A percentile compares a stretch with the other conserved stretches of the same genome.
phyloP scores from a whole-genome alignment of 148 eudicot genomes.

The Rhododendron griersonianum region DNA sequence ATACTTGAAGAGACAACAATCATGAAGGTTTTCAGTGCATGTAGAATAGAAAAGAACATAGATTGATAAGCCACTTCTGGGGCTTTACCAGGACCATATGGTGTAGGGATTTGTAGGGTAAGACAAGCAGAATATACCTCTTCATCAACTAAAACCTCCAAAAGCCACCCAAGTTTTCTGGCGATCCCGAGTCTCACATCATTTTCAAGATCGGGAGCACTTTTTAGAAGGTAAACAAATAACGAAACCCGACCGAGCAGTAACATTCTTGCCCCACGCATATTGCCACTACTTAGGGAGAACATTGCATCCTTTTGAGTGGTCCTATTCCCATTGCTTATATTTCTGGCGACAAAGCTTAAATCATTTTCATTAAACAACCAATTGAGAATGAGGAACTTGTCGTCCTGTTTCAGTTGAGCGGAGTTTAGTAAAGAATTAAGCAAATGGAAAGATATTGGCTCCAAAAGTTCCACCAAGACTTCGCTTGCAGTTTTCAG shows the following conservation, averaged over 20 bases:
- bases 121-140: conserved; percentile 59
- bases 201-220: conserved; percentile 57
- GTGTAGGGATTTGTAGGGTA: conserved; percentile 42
- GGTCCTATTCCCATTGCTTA: conserved; percentile 15
- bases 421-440: conserved; percentile 70
- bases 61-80: conserved; percentile 50
- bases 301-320: conserved; percentile 33
- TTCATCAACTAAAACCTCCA: conserved; percentile 49
- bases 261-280: conserved; percentile 39
- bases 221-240: conserved; percentile 64
- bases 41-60: conserved; percentile 41
- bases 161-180: conserved; percentile 64
- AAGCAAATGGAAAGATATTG: conserved; percentile 64
- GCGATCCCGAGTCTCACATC: conserved; percentile 47
- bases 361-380: conserved; percentile 38
- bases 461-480: conserved; percentile 69
- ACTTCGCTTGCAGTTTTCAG: conserved; percentile 60
- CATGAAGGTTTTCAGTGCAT: conserved; percentile 78
- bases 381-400: conserved; percentile 64
- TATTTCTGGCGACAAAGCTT: conserved; percentile 16
- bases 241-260: conserved; percentile 49
- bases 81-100: conserved; percentile 44
- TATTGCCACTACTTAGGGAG: conserved; percentile 34
- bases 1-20: conserved; percentile 44
- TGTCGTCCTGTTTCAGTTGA: conserved; percentile 47